Conservation (phyloP, 306 rosid genomes). For the Argentina anserina region DNA sequence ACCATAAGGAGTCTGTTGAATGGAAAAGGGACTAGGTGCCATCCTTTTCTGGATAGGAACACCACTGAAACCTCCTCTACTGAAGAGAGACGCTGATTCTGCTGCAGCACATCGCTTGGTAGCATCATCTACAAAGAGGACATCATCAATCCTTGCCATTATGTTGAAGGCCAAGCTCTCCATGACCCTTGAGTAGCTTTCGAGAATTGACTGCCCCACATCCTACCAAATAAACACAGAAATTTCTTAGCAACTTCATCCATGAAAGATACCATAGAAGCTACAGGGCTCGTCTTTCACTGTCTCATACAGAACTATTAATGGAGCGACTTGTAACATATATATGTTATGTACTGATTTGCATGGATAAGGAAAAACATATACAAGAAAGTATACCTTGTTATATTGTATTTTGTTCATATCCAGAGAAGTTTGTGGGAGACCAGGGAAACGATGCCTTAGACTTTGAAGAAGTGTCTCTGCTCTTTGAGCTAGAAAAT, state of each 20-base stretch:
- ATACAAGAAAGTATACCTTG: constrained; percentile 40
- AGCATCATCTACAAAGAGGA: constrained; percentile 76
- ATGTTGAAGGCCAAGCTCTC: constrained; percentile 96
- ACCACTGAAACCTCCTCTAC: constrained; percentile 72
- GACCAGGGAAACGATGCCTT: constrained; percentile 76
- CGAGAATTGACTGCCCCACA: constrained; percentile 93
- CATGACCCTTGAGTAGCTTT: constrained; percentile 95
- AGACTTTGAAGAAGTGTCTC: constrained; percentile 75
- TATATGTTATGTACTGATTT: background rate
- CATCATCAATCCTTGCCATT: constrained; percentile 91
- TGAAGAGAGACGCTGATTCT: constrained; percentile 59
- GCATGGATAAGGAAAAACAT: background rate
- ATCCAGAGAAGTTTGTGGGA: constrained; percentile 87
- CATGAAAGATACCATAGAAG: background rate
- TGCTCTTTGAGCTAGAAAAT: constrained; percentile 60
- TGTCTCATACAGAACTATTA: background rate
- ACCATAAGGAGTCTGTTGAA: constrained; percentile 74
- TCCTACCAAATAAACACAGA: constrained; percentile 57
- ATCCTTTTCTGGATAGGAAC: constrained; percentile 79
- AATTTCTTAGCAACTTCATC: background rate
- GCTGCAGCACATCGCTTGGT: constrained; percentile 64
- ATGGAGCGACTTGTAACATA: background rate
- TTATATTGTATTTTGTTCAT: constrained; percentile 91
- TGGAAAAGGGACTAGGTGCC: constrained; percentile 89
- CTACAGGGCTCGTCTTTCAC: background rate